phyloP scores from a whole-genome alignment of 768 basidiomycete genomes.

The Suillus subluteus region DNA sequence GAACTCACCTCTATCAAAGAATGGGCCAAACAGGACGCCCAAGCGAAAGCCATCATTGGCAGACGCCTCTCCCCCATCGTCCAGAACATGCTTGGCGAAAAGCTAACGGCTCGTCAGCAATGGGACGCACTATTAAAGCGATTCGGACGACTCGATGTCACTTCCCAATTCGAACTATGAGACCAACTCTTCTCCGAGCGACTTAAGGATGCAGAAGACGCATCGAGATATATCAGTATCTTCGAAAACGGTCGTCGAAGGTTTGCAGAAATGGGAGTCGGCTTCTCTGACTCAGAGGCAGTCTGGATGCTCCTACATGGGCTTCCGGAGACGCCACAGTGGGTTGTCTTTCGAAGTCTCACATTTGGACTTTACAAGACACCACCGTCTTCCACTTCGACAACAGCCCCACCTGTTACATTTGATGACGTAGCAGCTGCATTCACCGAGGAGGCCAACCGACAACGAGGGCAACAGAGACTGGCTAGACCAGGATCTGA shows the following conservation, averaged over 20 bases:
- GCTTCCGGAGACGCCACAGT: no score
- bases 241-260: accelerated
- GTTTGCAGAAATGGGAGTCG: background rate
- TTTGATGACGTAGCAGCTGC: no score
- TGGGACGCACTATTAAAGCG: background rate
- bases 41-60: conserved; percentile 13
- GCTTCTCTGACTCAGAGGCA: background rate
- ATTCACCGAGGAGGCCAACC: no score
- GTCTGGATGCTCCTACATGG: no score
- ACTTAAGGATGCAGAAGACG: background rate
- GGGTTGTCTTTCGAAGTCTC: no score
- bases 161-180: background rate
- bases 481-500: no score
- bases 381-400: no score
- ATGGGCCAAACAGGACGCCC: background rate
- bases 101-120: background rate
- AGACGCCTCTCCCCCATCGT: background rate
- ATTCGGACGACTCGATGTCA: background rate
- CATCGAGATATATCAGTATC: background rate
- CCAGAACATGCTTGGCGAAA: accelerated
- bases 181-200: background rate
- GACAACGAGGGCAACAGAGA: no score
- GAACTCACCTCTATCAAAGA: no score
- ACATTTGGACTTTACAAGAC: no score
- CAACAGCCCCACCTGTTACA: no score